phyloP scores from a whole-genome alignment of 2,329 filamentous ascomycete species.

The Hypocrella siamensis region DNA sequence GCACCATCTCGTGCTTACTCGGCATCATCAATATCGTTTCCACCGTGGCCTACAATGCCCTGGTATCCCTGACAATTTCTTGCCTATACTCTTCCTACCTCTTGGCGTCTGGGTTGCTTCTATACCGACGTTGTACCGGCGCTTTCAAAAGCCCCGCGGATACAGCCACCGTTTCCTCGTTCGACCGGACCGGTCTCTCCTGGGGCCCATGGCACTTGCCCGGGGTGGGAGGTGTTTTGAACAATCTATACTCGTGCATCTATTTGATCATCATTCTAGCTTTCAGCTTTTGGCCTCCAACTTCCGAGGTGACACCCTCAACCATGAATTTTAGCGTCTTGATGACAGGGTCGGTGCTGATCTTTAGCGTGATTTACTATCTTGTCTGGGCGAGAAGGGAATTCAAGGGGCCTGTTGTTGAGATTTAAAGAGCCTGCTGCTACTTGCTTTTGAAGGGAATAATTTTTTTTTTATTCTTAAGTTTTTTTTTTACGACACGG shows the following conservation, averaged over 20 bases:
- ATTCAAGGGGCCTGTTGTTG: slow-evolving; percentile 25
- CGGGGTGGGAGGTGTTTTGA: slow-evolving; percentile 30
- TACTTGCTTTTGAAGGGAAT: no score
- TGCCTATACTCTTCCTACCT: slow-evolving; percentile 15
- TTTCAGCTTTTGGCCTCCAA: slow-evolving; percentile 33
- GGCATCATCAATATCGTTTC: slow-evolving; percentile 18
- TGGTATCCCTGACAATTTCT: slow-evolving; percentile 13
- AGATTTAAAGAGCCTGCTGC: no score
- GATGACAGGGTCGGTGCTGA: slow-evolving; percentile 22
- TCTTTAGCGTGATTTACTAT: slow-evolving; percentile 29
- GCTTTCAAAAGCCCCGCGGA: slow-evolving; percentile 5
- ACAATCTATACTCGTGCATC: slow-evolving; percentile 34
- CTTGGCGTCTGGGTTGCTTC: slow-evolving; percentile 10
- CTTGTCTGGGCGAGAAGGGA: slow-evolving; percentile 20
- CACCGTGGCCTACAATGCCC: slow-evolving; percentile 12
- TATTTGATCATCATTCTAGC: slow-evolving; percentile 40
- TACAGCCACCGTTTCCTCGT: slow-evolving; percentile 8
- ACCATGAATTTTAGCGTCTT: slow-evolving; percentile 30
- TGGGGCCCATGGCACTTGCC: slow-evolving; percentile 42
- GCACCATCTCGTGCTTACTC: slow-evolving; percentile 13
- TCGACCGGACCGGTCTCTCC: neutral
- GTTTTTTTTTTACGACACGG: no score
- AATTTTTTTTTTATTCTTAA: no score
- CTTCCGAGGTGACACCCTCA: slow-evolving; percentile 8
- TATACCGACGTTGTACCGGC: slow-evolving; percentile 12